Evolutionary conservation across 345 rosid genomes (phyloP).

Genomic region (Pugionium dolabratum): DNA sequence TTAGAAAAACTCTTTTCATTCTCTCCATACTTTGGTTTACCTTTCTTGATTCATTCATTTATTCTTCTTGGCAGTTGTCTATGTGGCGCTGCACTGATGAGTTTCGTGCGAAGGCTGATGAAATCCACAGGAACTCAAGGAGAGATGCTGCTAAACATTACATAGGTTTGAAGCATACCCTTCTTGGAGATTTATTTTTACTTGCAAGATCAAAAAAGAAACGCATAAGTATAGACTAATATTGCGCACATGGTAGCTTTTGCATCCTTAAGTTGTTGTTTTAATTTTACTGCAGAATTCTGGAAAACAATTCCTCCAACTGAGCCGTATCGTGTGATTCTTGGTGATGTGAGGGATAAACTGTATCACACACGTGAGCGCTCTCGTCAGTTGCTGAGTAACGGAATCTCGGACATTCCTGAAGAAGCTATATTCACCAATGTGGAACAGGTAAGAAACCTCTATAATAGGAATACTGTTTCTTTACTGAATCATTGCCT

Average conservation of each 20-base stretch:
- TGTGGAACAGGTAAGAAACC: slow-evolving; percentile 63
- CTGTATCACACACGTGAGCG: slow-evolving; percentile 90
- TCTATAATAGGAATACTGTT: background rate
- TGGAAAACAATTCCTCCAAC: slow-evolving; percentile 88
- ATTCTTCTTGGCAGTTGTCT: slow-evolving; percentile 64
- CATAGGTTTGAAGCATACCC: slow-evolving; percentile 57
- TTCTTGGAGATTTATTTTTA: background rate
- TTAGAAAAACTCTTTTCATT: background rate
- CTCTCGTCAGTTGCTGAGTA: slow-evolving; percentile 78
- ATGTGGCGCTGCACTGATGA: slow-evolving; percentile 99
- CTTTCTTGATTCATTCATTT: slow-evolving; percentile 5
- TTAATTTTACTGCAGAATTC: slow-evolving; percentile 53
- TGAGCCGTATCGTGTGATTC: slow-evolving; percentile 96
- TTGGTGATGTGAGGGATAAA: slow-evolving; percentile 90
- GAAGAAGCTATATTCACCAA: slow-evolving; percentile 77
- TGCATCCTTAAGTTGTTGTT: background rate
- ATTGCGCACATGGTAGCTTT: background rate
- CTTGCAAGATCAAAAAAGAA: background rate
- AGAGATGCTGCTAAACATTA: slow-evolving; percentile 97
- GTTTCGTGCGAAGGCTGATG: slow-evolving; percentile 74
- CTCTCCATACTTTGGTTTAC: background rate
- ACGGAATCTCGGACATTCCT: slow-evolving; percentile 81
- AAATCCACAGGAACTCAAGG: slow-evolving; percentile 71
- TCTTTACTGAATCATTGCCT: background rate
- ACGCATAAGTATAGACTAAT: background rate